These are phyloP conservation scores for Grammothele lineata DNA, from an alignment of 768 basidiomycete species.

Conservation along the genomic window DNA sequence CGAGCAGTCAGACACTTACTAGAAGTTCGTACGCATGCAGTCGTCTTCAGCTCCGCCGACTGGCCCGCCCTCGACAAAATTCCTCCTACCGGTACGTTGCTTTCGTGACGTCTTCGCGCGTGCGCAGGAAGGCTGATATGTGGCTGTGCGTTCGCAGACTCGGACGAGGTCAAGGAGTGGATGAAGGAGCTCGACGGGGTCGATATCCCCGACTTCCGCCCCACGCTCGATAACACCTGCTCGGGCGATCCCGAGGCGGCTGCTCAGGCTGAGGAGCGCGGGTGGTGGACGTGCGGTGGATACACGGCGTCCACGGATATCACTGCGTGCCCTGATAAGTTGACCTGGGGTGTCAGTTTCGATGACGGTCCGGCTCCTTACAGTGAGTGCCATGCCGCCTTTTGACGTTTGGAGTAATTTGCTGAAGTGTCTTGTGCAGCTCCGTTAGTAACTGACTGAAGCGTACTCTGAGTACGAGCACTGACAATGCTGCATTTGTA, in stretches of 20 bases:
- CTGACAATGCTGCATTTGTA: not conserved
- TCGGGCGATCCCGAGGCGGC: constrained; percentile 51
- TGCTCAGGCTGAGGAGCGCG: constrained; percentile 53
- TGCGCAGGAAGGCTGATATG: too few relatives aligned
- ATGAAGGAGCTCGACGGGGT: constrained; percentile 70
- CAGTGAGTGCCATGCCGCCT: constrained; percentile 46
- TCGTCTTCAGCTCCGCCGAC: constrained; percentile 38
- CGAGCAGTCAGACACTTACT: not conserved
- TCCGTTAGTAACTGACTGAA: constrained; percentile 42
- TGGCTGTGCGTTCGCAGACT: too few relatives aligned
- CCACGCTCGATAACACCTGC: constrained; percentile 71
- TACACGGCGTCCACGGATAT: constrained; percentile 58
- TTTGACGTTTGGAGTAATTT: not conserved
- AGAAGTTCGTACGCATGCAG: constrained; percentile 26
- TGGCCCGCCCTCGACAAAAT: constrained; percentile 66
- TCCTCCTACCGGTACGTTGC: constrained; percentile 49
- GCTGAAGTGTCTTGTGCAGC: too few relatives aligned
- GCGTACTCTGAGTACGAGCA: too few relatives aligned
- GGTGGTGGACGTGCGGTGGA: constrained; percentile 93
- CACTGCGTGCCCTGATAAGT: constrained; percentile 58
- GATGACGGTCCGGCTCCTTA: constrained; percentile 87
- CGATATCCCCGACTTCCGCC: constrained; percentile 60
- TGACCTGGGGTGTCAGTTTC: constrained; percentile 79
- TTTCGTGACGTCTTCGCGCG: not conserved
- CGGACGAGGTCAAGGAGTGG: constrained; percentile 66